These are phyloP conservation scores for Mycena pura DNA, from an alignment of 768 basidiomycete genomes.

Conservation along the genomic window DNA sequence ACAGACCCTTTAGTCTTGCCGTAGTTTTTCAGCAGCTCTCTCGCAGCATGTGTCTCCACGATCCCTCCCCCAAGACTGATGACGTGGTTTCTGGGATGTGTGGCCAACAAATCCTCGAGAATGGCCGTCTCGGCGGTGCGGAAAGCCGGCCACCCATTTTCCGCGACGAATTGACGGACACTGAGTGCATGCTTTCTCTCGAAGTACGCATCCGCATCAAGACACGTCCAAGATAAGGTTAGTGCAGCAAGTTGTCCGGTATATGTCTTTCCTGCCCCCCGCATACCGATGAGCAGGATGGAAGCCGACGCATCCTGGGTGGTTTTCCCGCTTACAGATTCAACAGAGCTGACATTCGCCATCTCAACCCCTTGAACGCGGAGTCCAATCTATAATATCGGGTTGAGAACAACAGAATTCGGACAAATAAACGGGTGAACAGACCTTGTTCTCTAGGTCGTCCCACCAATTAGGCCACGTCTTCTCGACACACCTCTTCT, in stretches of 20 bases:
- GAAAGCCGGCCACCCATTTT: slow-evolving; percentile 90
- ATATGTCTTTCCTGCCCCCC: slow-evolving; percentile 94
- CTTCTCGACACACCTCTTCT: slow-evolving; percentile 98
- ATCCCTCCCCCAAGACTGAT: slow-evolving; percentile 95
- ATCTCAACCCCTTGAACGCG: slow-evolving; percentile 87
- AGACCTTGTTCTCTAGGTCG: slow-evolving; percentile 92
- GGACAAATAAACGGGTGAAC: slow-evolving; percentile 15
- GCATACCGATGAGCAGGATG: slow-evolving; percentile 91
- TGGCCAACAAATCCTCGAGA: slow-evolving; percentile 70
- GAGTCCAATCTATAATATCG: slow-evolving; percentile 76
- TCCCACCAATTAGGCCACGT: slow-evolving; percentile 99
- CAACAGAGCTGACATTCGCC: slow-evolving; percentile 43
- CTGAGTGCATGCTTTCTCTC: slow-evolving; percentile 63
- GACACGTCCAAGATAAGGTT: slow-evolving; percentile 68
- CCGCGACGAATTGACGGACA: slow-evolving; percentile 79
- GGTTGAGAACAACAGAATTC: neutral
- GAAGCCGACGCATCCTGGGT: slow-evolving; percentile 52
- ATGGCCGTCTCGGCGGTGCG: slow-evolving; percentile 77
- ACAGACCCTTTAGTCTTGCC: slow-evolving; percentile 69
- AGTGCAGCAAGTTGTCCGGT: slow-evolving; percentile 81
- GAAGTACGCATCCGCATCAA: slow-evolving; percentile 89
- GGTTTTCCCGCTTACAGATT: slow-evolving; percentile 49
- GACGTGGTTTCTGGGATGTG: slow-evolving; percentile 65
- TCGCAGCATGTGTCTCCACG: slow-evolving; percentile 82
- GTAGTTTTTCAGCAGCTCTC: slow-evolving; percentile 75